phyloP scores from a whole-genome alignment of 129 eudicot species.

The Kitagawia praeruptora region DNA sequence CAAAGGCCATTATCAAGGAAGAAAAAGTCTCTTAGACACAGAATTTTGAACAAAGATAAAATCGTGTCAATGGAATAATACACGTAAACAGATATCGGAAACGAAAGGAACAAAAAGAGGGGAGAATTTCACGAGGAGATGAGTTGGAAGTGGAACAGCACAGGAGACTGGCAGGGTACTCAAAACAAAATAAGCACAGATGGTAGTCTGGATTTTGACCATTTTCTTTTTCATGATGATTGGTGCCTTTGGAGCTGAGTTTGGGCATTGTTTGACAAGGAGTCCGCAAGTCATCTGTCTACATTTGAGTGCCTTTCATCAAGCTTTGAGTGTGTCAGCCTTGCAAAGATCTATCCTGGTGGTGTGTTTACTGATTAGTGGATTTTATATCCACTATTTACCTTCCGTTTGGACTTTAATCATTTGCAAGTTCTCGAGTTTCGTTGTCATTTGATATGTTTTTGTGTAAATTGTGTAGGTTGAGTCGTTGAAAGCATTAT shows the following conservation, averaged over 20 bases:
- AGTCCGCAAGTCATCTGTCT: background rate
- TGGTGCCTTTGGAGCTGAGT: background rate
- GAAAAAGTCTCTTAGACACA: background rate
- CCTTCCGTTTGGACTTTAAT: no score
- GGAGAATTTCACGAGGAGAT: background rate
- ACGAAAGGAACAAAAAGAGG: background rate
- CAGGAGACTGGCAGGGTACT: background rate
- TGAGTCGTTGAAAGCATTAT: no score
- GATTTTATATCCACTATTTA: no score
- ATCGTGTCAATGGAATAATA: background rate
- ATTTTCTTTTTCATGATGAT: background rate
- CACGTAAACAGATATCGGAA: background rate
- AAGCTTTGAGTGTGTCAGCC: background rate
- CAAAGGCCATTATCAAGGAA: background rate
- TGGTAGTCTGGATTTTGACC: background rate
- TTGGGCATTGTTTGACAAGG: background rate
- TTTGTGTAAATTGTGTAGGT: no score
- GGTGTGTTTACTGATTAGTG: background rate
- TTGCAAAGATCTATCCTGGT: background rate
- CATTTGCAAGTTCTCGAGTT: no score
- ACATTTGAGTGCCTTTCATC: background rate
- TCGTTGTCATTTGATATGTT: no score
- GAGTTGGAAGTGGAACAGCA: background rate
- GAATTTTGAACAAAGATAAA: background rate
- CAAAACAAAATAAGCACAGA: background rate